Conservation (phyloP, 345 rosid genomes). For the Sapria himalayana region DNA sequence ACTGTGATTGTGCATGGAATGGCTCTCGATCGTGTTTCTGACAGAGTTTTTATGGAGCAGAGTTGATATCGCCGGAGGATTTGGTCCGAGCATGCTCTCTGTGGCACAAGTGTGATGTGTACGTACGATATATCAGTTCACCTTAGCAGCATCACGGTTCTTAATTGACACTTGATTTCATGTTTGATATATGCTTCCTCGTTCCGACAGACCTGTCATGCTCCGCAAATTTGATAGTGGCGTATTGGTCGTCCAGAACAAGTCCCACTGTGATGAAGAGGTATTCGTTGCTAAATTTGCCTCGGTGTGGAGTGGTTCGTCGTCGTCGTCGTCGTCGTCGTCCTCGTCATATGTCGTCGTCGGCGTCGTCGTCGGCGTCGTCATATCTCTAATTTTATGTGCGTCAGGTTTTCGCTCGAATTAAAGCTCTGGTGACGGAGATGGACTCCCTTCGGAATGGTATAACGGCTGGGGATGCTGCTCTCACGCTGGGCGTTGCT, state of each 20-base stretch:
- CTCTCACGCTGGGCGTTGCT: slow-evolving; percentile 72
- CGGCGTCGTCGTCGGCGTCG: too few relatives aligned
- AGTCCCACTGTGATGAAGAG: slow-evolving; percentile 90
- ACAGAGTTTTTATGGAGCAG: slow-evolving; percentile 11
- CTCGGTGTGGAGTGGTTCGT: too few relatives aligned
- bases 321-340: too few relatives aligned
- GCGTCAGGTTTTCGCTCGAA: slow-evolving; percentile 72
- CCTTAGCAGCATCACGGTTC: not conserved
- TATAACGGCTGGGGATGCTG: slow-evolving; percentile 81
- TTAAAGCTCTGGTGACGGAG: slow-evolving; percentile 40
- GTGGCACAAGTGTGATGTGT: slow-evolving; percentile 95
- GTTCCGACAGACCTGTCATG: slow-evolving; percentile 70
- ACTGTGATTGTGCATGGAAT: too few relatives aligned
- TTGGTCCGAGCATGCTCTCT: slow-evolving; percentile 78
- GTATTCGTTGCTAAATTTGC: too few relatives aligned
- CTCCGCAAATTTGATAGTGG: slow-evolving; percentile 97
- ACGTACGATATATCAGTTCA: slow-evolving; percentile 14
- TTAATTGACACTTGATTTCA: slow-evolving; percentile 1
- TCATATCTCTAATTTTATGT: too few relatives aligned
- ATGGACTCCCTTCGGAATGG: slow-evolving; percentile 48
- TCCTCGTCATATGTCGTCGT: too few relatives aligned
- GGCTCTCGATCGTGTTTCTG: not conserved
- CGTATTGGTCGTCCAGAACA: slow-evolving; percentile 83
- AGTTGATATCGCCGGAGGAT: slow-evolving; percentile 90
- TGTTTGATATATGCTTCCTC: slow-evolving; percentile 6